Evolutionary conservation across 306 rosid genomes (phyloP).

Genomic region (Cicer yamashitae): DNA sequence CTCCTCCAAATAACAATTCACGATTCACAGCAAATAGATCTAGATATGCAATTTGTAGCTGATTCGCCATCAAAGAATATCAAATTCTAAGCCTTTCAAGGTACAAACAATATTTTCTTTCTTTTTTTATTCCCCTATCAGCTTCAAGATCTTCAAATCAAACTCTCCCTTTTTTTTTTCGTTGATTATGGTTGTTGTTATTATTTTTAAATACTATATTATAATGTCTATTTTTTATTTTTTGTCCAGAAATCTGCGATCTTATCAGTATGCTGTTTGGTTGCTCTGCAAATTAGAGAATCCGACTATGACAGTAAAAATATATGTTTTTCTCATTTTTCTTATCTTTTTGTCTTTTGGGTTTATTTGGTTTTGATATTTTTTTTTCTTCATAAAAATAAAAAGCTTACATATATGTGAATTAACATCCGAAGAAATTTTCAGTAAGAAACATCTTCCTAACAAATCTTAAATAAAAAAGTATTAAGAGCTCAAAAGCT

Average conservation of each 20-base stretch:
- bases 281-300: conserved; percentile 5
- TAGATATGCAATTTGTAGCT: conserved; percentile 6
- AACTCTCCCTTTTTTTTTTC: not conserved
- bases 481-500: not conserved
- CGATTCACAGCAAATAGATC: conserved; percentile 1
- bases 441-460: too few relatives aligned
- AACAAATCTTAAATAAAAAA: not conserved
- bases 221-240: not conserved
- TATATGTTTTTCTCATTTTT: not conserved
- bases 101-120: not conserved
- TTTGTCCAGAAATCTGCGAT: conserved; percentile 19
- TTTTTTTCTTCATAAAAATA: not conserved
- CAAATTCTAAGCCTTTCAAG: conserved; percentile 21
- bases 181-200: not conserved
- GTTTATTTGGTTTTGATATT: conserved; percentile 4
- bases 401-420: not conserved
- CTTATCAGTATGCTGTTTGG: conserved; percentile 21
- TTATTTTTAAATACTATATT: not conserved
- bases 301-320: not conserved
- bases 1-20: conserved; percentile 3
- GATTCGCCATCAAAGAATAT: conserved; percentile 13
- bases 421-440: conserved; percentile 16
- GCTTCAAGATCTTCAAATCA: conserved; percentile 25
- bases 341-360: not conserved
- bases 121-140: not conserved